These are phyloP conservation scores for Polytrichum formosum DNA, from an alignment of 225 moss, liverwort and hornwort genomes.

Conservation along the genomic window DNA sequence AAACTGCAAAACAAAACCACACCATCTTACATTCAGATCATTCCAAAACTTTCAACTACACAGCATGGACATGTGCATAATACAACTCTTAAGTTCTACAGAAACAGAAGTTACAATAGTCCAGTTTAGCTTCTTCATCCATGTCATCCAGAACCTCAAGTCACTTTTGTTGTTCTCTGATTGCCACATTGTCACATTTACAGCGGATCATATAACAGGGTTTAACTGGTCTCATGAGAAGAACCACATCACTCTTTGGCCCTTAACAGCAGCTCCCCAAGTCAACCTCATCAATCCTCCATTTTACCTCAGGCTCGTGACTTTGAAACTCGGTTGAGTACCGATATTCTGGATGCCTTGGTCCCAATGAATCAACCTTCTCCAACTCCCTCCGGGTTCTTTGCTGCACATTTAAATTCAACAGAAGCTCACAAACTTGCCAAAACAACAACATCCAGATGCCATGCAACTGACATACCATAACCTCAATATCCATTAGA, in stretches of 20 bases:
- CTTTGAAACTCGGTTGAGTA: slow-evolving; percentile 99
- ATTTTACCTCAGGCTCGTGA: slow-evolving; percentile 93
- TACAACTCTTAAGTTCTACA: too few relatives aligned
- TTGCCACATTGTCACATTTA: too few relatives aligned
- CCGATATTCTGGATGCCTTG: slow-evolving; percentile 97
- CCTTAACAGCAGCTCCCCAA: slow-evolving; percentile 1
- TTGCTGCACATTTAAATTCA: slow-evolving; percentile 37
- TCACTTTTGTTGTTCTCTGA: too few relatives aligned
- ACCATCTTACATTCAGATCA: accelerated
- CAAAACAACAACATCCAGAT: too few relatives aligned
- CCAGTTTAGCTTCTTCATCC: too few relatives aligned
- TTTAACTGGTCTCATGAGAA: neutral
- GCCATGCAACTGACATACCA: too few relatives aligned
- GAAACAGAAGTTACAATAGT: too few relatives aligned
- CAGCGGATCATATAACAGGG: too few relatives aligned
- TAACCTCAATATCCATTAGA: too few relatives aligned
- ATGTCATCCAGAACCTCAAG: too few relatives aligned
- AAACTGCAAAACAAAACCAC: slow-evolving; percentile 34
- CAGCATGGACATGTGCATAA: accelerated
- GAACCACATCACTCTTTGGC: neutral
- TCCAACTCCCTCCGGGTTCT: slow-evolving; percentile 92
- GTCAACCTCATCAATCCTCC: slow-evolving; percentile 1
- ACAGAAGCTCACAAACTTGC: too few relatives aligned
- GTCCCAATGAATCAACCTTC: slow-evolving; percentile 77
- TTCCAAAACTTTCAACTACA: too few relatives aligned